Conservation (phyloP, 225 moss, liverwort and hornwort genomes). For the Asterella californica region DNA sequence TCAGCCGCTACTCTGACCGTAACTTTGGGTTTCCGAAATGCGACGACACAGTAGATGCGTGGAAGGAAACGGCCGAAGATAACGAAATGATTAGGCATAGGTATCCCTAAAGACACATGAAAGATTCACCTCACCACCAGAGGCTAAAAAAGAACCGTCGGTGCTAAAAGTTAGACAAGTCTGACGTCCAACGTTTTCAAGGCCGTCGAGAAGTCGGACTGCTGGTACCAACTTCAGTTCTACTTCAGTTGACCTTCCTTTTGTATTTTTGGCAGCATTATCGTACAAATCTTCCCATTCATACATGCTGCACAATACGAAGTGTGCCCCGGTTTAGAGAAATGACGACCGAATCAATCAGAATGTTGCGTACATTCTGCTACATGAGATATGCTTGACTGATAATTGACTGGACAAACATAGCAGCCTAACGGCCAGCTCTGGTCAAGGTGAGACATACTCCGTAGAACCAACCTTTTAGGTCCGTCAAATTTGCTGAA, state of each 20-base stretch:
- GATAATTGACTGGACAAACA: too few species aligned
- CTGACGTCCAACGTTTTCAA: constrained; percentile 65
- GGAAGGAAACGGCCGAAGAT: background rate
- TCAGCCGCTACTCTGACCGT: background rate
- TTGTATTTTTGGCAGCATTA: background rate
- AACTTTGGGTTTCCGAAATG: background rate
- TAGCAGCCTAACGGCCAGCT: too few species aligned
- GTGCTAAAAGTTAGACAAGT: constrained; percentile 57
- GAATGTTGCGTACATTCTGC: too few species aligned
- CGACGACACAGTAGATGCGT: background rate
- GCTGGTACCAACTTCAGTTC: constrained; percentile 52
- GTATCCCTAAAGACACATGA: background rate
- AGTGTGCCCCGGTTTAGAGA: background rate
- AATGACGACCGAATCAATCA: background rate
- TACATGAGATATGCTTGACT: too few species aligned
- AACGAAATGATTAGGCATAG: background rate
- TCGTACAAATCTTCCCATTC: constrained; percentile 30
- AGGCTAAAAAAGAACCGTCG: constrained; percentile 68
- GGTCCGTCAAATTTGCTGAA: background rate
- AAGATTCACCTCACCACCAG: constrained; percentile 70
- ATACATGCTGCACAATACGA: constrained; percentile 49
- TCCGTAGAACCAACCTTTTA: background rate
- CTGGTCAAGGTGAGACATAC: background rate
- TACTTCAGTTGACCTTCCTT: constrained; percentile 26
- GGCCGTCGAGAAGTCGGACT: constrained; percentile 41